These are phyloP conservation scores for Kazachstania sp. DNA, from an alignment of 1,139 yeast genomes.

Conservation along the genomic window DNA sequence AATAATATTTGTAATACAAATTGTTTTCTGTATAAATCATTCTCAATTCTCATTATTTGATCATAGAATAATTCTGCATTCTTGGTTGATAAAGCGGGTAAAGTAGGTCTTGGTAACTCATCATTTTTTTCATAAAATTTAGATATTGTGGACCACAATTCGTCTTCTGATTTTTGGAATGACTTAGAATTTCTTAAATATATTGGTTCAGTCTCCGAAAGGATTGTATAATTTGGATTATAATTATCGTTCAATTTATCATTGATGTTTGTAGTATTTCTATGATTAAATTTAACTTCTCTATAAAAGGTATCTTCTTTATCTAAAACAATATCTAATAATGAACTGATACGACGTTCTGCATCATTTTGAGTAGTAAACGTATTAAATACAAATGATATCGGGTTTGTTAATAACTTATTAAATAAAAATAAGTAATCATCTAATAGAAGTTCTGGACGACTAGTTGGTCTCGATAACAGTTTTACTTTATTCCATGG, in stretches of 20 bases:
- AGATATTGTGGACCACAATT: constrained; percentile 14
- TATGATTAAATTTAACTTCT: constrained; percentile 11
- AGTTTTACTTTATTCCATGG: constrained; percentile 17
- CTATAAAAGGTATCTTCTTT: constrained; percentile 24
- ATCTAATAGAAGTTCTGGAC: constrained; percentile 16
- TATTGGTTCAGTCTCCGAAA: constrained; percentile 10
- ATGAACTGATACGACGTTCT: constrained; percentile 17
- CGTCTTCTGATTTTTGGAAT: constrained; percentile 11
- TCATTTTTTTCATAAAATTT: constrained; percentile 5
- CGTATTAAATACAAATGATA: constrained; percentile 18
- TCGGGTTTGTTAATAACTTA: constrained; percentile 18
- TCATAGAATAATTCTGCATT: constrained; percentile 17
- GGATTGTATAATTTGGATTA: constrained; percentile 12
- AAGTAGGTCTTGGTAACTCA: constrained; percentile 16
- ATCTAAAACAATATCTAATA: constrained; percentile 23
- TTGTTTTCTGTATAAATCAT: constrained; percentile 25
- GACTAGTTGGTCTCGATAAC: constrained; percentile 9
- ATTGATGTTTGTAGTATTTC: constrained; percentile 11
- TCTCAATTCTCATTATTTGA: constrained; percentile 18
- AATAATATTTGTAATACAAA: constrained; percentile 22
- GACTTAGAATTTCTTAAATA: constrained; percentile 13
- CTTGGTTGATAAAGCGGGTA: constrained; percentile 16
- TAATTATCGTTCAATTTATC: constrained; percentile 16
- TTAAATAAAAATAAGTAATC: constrained; percentile 21
- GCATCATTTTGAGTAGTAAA: constrained; percentile 15